A percentile compares a stretch with the other conserved stretches of the same genome.
Evolutionary conservation across 2,329 filamentous ascomycete genomes (phyloP).

Genomic region (Colletotrichum tropicicola): DNA sequence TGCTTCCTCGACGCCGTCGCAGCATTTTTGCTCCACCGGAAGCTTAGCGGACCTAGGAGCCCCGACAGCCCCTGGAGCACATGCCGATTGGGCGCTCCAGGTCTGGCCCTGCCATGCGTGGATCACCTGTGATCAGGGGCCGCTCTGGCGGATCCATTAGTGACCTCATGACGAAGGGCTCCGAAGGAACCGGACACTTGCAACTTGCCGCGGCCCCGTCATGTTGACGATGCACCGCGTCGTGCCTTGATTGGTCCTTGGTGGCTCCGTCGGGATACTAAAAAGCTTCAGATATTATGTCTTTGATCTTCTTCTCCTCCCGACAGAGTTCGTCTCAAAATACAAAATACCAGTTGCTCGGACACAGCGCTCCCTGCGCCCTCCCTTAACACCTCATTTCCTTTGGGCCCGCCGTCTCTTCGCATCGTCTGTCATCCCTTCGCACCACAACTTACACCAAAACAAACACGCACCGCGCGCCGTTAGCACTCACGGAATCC

Average conservation of each 20-base stretch:
- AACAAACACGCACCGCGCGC: not conserved
- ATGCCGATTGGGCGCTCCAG: constrained; percentile 13
- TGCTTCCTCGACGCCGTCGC: not conserved
- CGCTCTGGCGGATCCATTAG: constrained; percentile 22
- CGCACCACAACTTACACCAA: not conserved
- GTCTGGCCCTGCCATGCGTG: too few species aligned
- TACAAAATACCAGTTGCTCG: constrained; percentile 17
- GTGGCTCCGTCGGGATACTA: not conserved
- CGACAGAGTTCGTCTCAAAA: constrained; percentile 13
- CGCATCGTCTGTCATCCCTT: constrained; percentile 9
- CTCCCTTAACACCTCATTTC: constrained; percentile 12
- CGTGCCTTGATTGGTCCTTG: constrained; percentile 18
- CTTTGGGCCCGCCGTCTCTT: not conserved
- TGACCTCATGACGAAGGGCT: constrained; percentile 28
- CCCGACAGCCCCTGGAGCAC: not conserved
- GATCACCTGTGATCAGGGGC: constrained; percentile 12
- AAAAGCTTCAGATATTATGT: not conserved
- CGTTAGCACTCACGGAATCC: not conserved
- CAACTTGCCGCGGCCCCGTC: constrained; percentile 15
- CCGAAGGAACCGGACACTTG: constrained; percentile 16
- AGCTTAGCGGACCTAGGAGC: not conserved
- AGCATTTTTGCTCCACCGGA: not conserved
- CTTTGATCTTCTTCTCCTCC: not conserved
- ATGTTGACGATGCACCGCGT: constrained; percentile 10
- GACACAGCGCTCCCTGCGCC: constrained; percentile 18